These are phyloP conservation scores for Rhizopus sp. DNA, from an alignment of 371 early-diverging fungal genomes.

Conservation along the genomic window DNA sequence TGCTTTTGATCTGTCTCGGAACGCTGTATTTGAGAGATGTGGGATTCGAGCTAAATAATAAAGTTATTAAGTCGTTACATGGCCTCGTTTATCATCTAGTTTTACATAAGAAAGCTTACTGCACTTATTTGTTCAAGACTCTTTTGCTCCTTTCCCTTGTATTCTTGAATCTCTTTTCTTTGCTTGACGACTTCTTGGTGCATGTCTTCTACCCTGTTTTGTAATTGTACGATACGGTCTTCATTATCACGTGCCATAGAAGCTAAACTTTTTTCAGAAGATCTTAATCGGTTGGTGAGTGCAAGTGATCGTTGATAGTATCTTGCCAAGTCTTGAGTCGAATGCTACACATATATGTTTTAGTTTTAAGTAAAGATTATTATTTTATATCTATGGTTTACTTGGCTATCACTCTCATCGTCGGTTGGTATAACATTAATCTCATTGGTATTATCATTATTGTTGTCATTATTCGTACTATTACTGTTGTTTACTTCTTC, in stretches of 20 bases:
- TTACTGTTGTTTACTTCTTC: background rate
- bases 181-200: slow-evolving; percentile 45
- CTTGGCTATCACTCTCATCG: slow-evolving; percentile 3
- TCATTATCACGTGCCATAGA: slow-evolving; percentile 58
- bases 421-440: background rate
- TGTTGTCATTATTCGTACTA: background rate
- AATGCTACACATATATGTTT: slow-evolving; percentile 11
- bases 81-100: background rate
- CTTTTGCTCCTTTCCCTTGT: slow-evolving; percentile 54
- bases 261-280: slow-evolving; percentile 51
- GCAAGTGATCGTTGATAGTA: slow-evolving; percentile 60
- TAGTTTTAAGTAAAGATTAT: background rate
- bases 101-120: slow-evolving; percentile 26
- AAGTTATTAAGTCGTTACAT: background rate
- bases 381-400: background rate
- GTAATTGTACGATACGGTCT: slow-evolving; percentile 50
- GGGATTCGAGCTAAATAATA: slow-evolving; percentile 42
- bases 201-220: slow-evolving; percentile 56
- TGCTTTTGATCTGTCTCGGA: slow-evolving; percentile 56
- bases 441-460: background rate
- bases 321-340: slow-evolving; percentile 31
- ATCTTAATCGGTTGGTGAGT: slow-evolving; percentile 48
- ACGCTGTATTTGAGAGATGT: slow-evolving; percentile 47
- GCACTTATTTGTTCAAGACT: slow-evolving; percentile 57
- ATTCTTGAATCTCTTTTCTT: slow-evolving; percentile 52